Evolutionary conservation across 495 filamentous ascomycete species (phyloP), one percentile per base, ranked within the genome.

Genomic region (Chaetomium fimeti): DNA sequence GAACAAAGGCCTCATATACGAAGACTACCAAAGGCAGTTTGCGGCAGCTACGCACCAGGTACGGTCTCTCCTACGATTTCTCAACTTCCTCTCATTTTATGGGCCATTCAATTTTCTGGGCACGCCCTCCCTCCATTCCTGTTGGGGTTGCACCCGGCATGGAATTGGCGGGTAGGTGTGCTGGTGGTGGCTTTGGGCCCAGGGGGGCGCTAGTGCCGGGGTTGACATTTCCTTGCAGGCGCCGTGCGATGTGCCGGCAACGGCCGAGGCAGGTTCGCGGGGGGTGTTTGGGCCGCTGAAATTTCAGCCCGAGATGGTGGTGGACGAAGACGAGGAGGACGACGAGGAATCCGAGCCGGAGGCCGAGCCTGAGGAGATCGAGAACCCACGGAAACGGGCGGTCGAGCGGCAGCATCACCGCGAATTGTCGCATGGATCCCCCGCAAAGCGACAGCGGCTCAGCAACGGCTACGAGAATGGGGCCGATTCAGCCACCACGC

Each of bases 1-100:
- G 64, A 89, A 92, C 73, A 90, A 89, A 78, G 90, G 90, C 64
- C 79, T 93, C 42, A 80, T 89, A 69, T 91, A 88, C 75, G 81
- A 90, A 74, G 76, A 77, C 38, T 74, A 74, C 64, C 85, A 91
- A 64, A 77, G 88, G 53, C 85, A 91, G 64, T 82, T 87, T 66
- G 81, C 83, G 20, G 61, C 82, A 20, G 61, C 82, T 59, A 76
- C 68, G 48, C 67, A 71, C 28, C 65, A 70, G 66, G 75, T 72
- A 74, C 43, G 68, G 48, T 42, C 47, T 47, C 20, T 53, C 38
- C 43, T 28, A 18, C 49, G 24, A 24, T 60, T 61, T 65, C 63
- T 20, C 12, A 11, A 53, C 42, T 64, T 13, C n/a, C 62, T 49
- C 49, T 22, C 25, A 22, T 32, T 54, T 54, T 49, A 18, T 20